Base-by-base conservation (phyloP, 1,284 basidiomycete species). In the Pyrrhoderma noxium region DNA sequence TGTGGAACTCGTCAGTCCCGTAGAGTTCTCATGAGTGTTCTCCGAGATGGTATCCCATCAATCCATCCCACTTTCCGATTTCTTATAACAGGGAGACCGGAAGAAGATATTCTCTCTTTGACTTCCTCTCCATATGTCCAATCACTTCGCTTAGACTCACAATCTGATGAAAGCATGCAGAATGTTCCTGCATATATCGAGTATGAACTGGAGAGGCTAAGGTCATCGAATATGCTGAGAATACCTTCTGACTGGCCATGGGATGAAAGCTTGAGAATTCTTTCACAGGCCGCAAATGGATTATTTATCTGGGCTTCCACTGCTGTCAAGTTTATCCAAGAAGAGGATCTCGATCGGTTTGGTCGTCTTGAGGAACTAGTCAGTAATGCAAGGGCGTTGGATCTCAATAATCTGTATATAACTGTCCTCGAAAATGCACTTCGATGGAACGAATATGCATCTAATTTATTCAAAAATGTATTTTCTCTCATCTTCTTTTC, bases 291-390 rank as follows among this genome's bases (percentile, higher is more conserved):
- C 3, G 37, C 47, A 25, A 21, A 40, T 8, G 47, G 47, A 9
- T 34, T 49, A 8, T 49, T 49, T 22, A 40, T 42, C 2, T 49
- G 47, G 47, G 39, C 39, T 8, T 40, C 23, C 2, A 49, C 47
- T 2, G 47, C 23, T 8, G 47, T 49, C 2, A 31, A 44, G 21
- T 22, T 49, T 23, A 38, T 49, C 1, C 9, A 5, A 8, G n/a
- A 39, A 13, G 18, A 5, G 8, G 19, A 48, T n/a, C 11, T 25
- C 4, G 34, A 31, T 3, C n/a, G 21, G 7, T n/a, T 41, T 3
- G 23, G 31, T 3, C 16, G 13, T 23, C 27, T 41, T 3, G n/a
- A 5, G 5, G 8, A 9, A 1, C 2, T 36, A 19, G 23, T 37
- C 18, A n/a, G 22, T 25, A 27, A 22, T 25, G 22, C 11, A 25